Conservation (phyloP, 495 filamentous ascomycete species). For the Tuber magnatum region DNA sequence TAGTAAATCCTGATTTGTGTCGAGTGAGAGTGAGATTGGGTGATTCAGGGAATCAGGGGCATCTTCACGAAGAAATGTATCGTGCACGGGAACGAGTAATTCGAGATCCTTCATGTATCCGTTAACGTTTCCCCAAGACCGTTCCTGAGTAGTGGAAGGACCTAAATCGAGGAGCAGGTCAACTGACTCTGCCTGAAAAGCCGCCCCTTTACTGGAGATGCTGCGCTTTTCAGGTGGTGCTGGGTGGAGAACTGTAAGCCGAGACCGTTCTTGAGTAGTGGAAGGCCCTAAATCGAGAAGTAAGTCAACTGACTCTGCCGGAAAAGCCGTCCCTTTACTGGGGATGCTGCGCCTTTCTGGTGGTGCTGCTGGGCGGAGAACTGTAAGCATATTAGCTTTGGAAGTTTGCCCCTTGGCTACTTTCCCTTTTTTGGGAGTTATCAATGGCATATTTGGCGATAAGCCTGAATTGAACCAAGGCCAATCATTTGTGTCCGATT, state of each 20-base stretch:
- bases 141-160: not conserved
- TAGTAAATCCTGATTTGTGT: not conserved
- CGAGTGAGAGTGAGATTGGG: not conserved
- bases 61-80: not conserved
- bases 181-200: not conserved
- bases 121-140: not conserved
- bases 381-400: not conserved
- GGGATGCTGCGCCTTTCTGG: not conserved
- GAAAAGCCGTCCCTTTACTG: not conserved
- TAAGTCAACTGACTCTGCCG: not conserved
- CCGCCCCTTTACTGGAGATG: not conserved
- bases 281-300: not conserved
- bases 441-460: not conserved
- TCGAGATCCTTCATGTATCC: not conserved
- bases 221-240: not conserved
- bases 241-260: no score
- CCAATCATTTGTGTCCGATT: not conserved
- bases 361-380: not conserved
- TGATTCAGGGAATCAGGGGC: not conserved
- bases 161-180: not conserved
- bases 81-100: not conserved
- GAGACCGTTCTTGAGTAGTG: not conserved
- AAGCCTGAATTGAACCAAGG: not conserved
- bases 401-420: not conserved
- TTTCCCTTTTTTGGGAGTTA: not conserved